Percentiles rank a stretch among this genome's conserved stretches.
Conservation (phyloP, 805 yeast genomes). For the Zygosaccharomyces lentus region DNA sequence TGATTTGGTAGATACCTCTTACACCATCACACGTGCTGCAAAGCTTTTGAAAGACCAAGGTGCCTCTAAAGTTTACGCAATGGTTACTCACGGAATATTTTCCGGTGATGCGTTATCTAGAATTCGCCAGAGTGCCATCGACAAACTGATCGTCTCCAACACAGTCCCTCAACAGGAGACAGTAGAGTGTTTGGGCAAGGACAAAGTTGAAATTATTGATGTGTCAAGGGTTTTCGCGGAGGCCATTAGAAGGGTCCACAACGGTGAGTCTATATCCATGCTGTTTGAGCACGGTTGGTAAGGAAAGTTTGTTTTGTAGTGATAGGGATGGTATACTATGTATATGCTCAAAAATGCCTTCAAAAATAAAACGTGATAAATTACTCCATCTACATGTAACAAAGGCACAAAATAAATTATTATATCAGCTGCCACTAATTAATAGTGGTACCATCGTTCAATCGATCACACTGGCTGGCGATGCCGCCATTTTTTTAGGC, state of each 20-base stretch:
- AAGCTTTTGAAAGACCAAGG: conserved; percentile 89
- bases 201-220: conserved; percentile 74
- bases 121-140: conserved; percentile 64
- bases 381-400: not conserved
- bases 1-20: conserved; percentile 90
- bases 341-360: not conserved
- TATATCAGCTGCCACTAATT: not conserved
- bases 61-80: conserved; percentile 77
- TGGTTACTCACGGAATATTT: conserved; percentile 89
- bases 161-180: conserved; percentile 80
- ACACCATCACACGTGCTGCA: conserved; percentile 90
- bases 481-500: not conserved
- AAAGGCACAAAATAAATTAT: not conserved
- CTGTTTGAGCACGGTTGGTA: conserved; percentile 74
- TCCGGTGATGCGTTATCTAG: conserved; percentile 85
- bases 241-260: conserved; percentile 91
- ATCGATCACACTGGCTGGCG: not conserved
- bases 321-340: not conserved
- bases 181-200: conserved; percentile 44
- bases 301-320: not conserved
- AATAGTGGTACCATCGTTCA: not conserved
- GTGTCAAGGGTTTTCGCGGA: conserved; percentile 88
- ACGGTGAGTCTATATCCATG: conserved; percentile 94
- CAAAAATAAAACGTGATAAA: not conserved
- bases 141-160: conserved; percentile 83